Evolutionary conservation across 352 stramenopile species (phyloP).

Genomic region (Phytophthora pluvialis): DNA sequence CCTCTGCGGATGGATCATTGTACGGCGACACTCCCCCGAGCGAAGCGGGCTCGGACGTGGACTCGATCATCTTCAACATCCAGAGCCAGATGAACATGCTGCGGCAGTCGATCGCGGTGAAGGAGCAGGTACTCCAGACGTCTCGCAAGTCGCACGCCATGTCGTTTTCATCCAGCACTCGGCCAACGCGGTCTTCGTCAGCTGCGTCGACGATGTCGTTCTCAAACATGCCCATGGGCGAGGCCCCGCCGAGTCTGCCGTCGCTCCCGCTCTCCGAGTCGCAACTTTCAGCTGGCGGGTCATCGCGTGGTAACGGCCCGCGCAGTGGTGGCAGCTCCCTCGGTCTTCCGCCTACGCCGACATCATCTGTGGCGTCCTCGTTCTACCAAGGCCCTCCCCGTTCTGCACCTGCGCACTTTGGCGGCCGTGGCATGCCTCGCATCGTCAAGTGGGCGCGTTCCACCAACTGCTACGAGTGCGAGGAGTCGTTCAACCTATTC

Average conservation of each 20-base stretch:
- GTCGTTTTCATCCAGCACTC: conserved; percentile 69
- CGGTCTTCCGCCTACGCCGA: conserved; percentile 37
- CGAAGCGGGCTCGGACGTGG: conserved; percentile 51
- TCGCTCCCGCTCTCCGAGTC: conserved; percentile 54
- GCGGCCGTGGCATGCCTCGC: conserved; percentile 46
- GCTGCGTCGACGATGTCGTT: conserved; percentile 64
- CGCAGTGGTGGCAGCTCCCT: conserved; percentile 39
- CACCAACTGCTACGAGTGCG: conserved; percentile 85
- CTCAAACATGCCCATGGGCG: conserved; percentile 36
- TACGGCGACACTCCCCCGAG: conserved; percentile 41
- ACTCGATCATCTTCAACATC: conserved; percentile 82
- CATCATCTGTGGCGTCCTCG: conserved; percentile 38
- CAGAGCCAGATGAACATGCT: conserved; percentile 87
- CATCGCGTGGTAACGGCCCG: conserved; percentile 31
- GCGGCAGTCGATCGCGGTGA: conserved; percentile 69
- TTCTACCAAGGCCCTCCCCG: conserved; percentile 40
- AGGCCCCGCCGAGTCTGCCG: conserved; percentile 43
- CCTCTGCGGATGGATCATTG: conserved; percentile 32
- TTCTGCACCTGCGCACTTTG: conserved; percentile 37
- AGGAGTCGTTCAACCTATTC: conserved; percentile 86
- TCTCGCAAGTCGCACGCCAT: conserved; percentile 61
- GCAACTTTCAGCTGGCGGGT: conserved; percentile 45
- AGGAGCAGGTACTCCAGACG: conserved; percentile 58
- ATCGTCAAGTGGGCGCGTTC: conserved; percentile 86
- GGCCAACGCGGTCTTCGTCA: conserved; percentile 72